Conservation (phyloP, 1,139 yeast species). For the Debaryomycetaceae sp. region DNA sequence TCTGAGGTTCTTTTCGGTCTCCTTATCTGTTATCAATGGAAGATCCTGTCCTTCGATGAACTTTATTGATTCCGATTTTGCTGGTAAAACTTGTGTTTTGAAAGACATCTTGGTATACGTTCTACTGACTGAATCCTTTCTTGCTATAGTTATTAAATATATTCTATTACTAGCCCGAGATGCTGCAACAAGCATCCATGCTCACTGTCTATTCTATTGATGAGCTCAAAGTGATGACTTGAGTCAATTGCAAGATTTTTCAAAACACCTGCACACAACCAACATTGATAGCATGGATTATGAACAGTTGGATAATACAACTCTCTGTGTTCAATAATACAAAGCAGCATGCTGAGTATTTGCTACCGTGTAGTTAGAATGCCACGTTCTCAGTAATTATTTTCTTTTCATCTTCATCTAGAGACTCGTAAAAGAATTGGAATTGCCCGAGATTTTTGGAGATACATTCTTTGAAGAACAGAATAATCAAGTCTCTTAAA, state of each 20-base stretch:
- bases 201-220: not conserved
- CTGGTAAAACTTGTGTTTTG: conserved; percentile 32
- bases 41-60: conserved; percentile 20
- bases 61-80: conserved; percentile 23
- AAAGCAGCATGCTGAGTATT: too few relatives aligned
- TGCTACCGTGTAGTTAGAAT: too few relatives aligned
- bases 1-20: conserved; percentile 47
- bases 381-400: conserved; percentile 46
- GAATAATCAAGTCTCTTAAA: conserved; percentile 45
- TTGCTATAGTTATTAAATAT: too few relatives aligned
- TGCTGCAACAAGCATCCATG: not conserved
- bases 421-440: conserved; percentile 47
- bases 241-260: too few relatives aligned
- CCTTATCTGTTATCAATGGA: conserved; percentile 49
- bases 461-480: conserved; percentile 65
- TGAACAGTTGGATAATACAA: too few relatives aligned
- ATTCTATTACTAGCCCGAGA: not conserved
- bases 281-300: too few relatives aligned
- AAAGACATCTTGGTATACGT: conserved; percentile 5
- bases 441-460: conserved; percentile 53
- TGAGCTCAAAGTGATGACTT: not conserved
- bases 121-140: not conserved
- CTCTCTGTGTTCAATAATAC: too few relatives aligned
- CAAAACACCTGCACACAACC: too few relatives aligned
- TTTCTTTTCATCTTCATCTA: conserved; percentile 58